These are phyloP conservation scores for Symbiodinium pilosum DNA, from an alignment of 73 alveolate species.

Conservation along the genomic window DNA sequence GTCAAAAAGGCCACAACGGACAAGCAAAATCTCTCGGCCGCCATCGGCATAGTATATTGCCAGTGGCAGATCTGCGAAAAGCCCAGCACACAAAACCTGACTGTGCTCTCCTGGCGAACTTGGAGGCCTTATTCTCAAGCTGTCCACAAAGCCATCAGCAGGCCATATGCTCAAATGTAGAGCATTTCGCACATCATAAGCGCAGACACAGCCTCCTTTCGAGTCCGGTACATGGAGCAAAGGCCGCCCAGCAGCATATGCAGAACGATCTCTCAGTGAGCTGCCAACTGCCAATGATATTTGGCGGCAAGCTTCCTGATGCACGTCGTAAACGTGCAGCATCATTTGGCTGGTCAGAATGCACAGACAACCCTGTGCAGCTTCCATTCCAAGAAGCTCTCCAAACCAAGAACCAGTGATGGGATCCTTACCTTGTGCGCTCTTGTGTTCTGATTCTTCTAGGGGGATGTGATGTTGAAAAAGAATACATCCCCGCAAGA, in stretches of 20 bases:
- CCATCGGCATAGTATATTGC: neutral
- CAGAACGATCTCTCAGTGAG: neutral
- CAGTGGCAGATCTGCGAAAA: neutral
- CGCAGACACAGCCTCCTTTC: constrained; percentile 13
- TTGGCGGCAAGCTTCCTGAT: constrained; percentile 16
- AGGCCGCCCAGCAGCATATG: neutral
- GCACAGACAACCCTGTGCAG: constrained; percentile 45
- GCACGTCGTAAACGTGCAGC: constrained; percentile 36
- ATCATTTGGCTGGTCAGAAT: constrained; percentile 68
- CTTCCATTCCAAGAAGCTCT: constrained; percentile 28
- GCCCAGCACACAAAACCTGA: neutral
- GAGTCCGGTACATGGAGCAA: neutral
- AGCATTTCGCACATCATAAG: constrained; percentile 27
- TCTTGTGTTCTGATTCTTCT: too few relatives aligned
- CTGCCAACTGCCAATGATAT: constrained; percentile 7
- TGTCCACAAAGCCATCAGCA: neutral
- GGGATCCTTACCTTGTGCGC: constrained; percentile 51
- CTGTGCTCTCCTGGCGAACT: neutral
- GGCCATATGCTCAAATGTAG: constrained; percentile 45
- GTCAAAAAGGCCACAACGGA: neutral
- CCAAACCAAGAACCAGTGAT: constrained; percentile 79
- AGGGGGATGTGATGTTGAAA: too few relatives aligned
- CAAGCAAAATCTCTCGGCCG: neutral
- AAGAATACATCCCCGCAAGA: too few relatives aligned
- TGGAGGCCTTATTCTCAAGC: neutral